Conservation (phyloP, 306 rosid genomes). For the Pterocarpus macrocarpus region DNA sequence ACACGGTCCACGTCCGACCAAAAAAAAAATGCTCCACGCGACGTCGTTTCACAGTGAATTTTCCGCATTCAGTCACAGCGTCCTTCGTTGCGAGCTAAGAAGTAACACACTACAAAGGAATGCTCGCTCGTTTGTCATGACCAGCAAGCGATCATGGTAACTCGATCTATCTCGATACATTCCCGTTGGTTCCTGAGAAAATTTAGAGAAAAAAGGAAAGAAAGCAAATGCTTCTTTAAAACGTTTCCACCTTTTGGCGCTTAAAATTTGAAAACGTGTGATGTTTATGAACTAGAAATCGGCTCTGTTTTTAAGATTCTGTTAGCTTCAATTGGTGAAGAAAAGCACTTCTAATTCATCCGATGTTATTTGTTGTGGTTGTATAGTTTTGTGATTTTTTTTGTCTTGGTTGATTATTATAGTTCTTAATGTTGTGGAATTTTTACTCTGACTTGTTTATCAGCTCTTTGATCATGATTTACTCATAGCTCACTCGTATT, state of each 20-base stretch:
- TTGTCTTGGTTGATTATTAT: background rate
- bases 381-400: background rate
- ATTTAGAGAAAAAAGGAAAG: background rate
- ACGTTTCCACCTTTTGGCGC: constrained; percentile 13
- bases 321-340: background rate
- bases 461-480: too few species aligned
- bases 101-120: background rate
- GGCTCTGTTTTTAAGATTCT: background rate
- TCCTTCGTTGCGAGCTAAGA: constrained; percentile 3
- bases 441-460: too few species aligned
- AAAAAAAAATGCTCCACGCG: too few species aligned
- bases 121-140: background rate
- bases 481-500: too few species aligned
- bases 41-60: too few species aligned
- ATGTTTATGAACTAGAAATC: background rate
- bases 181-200: constrained; percentile 13
- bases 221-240: background rate
- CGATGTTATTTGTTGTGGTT: background rate
- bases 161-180: constrained; percentile 13
- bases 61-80: too few species aligned
- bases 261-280: background rate
- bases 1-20: too few species aligned
- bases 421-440: too few species aligned
- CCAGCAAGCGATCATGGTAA: constrained; percentile 35
- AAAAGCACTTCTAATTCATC: background rate